Conservation (phyloP, 495 filamentous ascomycete species). For the Xylaria cubensis region DNA sequence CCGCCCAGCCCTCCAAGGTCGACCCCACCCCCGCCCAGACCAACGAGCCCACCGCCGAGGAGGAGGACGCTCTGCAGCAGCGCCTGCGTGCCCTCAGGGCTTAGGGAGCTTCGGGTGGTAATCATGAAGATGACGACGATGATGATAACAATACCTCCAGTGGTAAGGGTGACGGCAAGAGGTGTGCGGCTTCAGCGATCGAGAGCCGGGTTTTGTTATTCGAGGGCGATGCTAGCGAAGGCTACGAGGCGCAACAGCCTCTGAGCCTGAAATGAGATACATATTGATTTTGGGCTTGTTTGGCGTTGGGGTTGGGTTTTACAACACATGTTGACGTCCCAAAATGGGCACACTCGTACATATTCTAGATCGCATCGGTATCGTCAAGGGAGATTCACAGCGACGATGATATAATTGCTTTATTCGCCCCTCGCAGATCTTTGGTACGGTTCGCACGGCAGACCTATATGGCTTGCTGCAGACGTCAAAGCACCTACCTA, state of each 20-base stretch:
- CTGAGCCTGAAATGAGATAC: background rate
- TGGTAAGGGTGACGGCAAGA: background rate
- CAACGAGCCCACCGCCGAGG: constrained; percentile 62
- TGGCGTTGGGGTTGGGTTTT: constrained; percentile 16
- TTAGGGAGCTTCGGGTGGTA: constrained; percentile 33
- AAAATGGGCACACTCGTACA: background rate
- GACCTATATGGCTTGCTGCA: no score
- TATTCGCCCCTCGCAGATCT: background rate
- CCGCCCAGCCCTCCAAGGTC: constrained; percentile 59
- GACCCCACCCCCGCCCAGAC: constrained; percentile 56
- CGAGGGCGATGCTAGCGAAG: background rate
- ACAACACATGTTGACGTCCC: background rate
- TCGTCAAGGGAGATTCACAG: no score
- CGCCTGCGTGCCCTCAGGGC: constrained; percentile 60
- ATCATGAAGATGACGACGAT: background rate
- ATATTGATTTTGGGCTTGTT: constrained; percentile 1
- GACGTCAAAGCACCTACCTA: no score
- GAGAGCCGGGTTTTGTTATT: background rate
- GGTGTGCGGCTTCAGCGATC: background rate
- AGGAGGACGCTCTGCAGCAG: constrained; percentile 69
- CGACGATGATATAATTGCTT: background rate
- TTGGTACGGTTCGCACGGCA: background rate
- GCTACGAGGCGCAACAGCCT: background rate
- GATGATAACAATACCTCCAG: background rate
- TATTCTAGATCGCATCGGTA: constrained; percentile 7